phyloP scores from a whole-genome alignment of 352 stramenopile genomes.

The Phytophthora litchii region DNA sequence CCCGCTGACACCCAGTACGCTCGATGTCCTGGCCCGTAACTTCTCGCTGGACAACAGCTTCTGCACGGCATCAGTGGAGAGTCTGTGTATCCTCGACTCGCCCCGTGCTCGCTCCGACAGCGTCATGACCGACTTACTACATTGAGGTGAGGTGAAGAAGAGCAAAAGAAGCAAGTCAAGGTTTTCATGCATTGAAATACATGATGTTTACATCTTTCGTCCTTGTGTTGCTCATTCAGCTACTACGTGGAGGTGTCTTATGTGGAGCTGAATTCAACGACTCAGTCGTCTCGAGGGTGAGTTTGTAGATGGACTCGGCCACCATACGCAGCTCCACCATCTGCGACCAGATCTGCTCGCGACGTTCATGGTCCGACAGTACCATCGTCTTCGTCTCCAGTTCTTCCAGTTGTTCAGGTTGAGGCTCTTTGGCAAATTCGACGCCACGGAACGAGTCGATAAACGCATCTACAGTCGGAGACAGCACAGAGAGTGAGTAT shows the following conservation, averaged over 20 bases:
- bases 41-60: constrained; percentile 45
- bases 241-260: neutral
- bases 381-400: constrained; percentile 2
- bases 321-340: constrained; percentile 55
- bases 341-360: constrained; percentile 46
- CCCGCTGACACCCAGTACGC: constrained; percentile 32
- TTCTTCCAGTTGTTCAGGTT: constrained; percentile 11
- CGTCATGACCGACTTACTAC: constrained; percentile 33
- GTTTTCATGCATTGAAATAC: too few relatives aligned
- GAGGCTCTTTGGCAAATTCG: neutral
- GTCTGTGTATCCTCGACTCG: constrained; percentile 35
- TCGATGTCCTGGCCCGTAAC: constrained; percentile 33
- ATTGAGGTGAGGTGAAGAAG: constrained; percentile 15
- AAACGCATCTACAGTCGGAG: constrained; percentile 25
- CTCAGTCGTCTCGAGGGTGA: constrained; percentile 38
- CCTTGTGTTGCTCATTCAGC: too few relatives aligned
- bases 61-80: constrained; percentile 34
- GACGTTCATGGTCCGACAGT: constrained; percentile 30
- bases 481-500: constrained; percentile 27
- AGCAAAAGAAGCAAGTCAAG: too few relatives aligned
- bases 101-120: constrained; percentile 30
- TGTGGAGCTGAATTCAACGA: constrained; percentile 23
- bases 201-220: too few relatives aligned
- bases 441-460: constrained; percentile 37
- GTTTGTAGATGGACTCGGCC: constrained; percentile 55